Evolutionary conservation across 2,329 filamentous ascomycete genomes (phyloP).

Genomic region (Fonsecaea erecta): DNA sequence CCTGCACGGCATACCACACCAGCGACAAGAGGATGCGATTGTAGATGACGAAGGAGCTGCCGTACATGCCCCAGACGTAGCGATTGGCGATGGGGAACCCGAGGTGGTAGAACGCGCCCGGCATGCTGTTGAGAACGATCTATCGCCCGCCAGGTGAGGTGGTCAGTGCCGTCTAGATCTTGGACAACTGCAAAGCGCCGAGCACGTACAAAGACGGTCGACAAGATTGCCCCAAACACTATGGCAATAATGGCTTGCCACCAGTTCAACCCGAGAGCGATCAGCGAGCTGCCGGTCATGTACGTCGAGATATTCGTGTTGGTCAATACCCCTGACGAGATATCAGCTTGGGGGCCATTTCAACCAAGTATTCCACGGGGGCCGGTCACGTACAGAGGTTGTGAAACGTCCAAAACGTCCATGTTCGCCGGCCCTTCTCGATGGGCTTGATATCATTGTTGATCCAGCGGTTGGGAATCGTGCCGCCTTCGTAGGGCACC

Average conservation of each 20-base stretch:
- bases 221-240: constrained; percentile 74
- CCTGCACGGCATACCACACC: constrained; percentile 59
- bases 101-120: constrained; percentile 86
- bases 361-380: neutral
- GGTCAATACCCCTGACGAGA: constrained; percentile 42
- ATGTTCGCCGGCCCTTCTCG: constrained; percentile 78
- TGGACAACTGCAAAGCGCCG: too few relatives aligned
- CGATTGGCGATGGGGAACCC: constrained; percentile 82
- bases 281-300: constrained; percentile 44
- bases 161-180: neutral
- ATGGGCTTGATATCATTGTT: constrained; percentile 66
- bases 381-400: constrained; percentile 41
- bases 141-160: neutral
- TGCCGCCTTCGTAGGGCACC: constrained; percentile 37
- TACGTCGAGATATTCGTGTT: constrained; percentile 46
- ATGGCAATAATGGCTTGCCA: constrained; percentile 92
- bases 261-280: constrained; percentile 72
- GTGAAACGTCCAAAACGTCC: constrained; percentile 76
- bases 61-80: constrained; percentile 82
- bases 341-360: constrained; percentile 50
- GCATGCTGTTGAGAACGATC: constrained; percentile 76
- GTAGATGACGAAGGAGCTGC: constrained; percentile 82
- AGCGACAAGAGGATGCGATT: constrained; percentile 79
- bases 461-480: constrained; percentile 42
- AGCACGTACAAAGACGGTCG: constrained; percentile 53